Evolutionary conservation across 1,284 basidiomycete genomes (phyloP), one percentile per base, ranked within the genome.

Genomic region (Cutaneotrichosporon dermatis): DNA sequence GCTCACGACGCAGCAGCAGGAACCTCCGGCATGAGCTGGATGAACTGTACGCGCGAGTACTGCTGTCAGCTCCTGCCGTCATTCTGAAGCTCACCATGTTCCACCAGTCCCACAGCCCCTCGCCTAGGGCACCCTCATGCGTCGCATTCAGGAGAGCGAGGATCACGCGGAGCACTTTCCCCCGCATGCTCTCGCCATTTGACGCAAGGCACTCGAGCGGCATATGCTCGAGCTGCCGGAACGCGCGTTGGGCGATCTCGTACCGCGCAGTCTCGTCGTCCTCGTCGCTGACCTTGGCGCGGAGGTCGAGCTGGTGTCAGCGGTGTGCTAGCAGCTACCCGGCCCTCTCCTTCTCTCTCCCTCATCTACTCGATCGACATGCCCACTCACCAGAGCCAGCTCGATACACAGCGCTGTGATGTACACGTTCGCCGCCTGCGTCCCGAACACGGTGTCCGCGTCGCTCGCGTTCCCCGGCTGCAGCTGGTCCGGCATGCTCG

Each of bases 41-140:
- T 60, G 52, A 68, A 70, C 55, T 70, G 66, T 40, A 70, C 63
- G 36, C 63, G 59, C 15, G 68, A 70, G 52, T 67, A 70, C 68
- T 69, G 42, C 33, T 2, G 15, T 50, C 33, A 50, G 46, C 46
- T 11, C 4, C 4, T 3, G 15, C 13, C 9, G 6, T 12, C 43
- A 1, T 33, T 6, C 3, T 6, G 11, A 15, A 3, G 60, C 68
- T 52, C 49, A 66, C 67, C 67, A 70, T 70, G 48, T 66, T 65
- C 67, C 69, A 70, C 69, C 69, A 70, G 42, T 70, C 66, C 63
- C 66, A 67, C n/a, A 69, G 60, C 7, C 56, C 57, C 10, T 65
- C 62, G 15, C 67, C 61, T 33, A 66, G 50, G 16, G 60, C 53
- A 33, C 60, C 63, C 13, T 58, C 57, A 9, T 58, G 58, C 34